Conservation (phyloP, 2,329 filamentous ascomycete species). For the Trichoderma aggressivum region DNA sequence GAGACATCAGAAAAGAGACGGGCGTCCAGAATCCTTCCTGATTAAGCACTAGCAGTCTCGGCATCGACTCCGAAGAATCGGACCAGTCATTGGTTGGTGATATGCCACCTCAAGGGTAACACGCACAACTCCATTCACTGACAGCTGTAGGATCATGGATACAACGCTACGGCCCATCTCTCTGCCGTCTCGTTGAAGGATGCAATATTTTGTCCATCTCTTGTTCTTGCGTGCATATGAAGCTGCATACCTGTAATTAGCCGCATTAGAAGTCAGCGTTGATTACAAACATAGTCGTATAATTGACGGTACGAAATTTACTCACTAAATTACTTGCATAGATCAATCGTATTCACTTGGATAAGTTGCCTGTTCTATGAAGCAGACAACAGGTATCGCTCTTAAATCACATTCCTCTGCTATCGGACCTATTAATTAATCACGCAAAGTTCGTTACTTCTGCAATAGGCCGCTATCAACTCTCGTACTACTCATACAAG, state of each 20-base stretch:
- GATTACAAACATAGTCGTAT: neutral
- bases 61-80: neutral
- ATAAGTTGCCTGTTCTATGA: neutral
- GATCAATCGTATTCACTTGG: neutral
- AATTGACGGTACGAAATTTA: neutral
- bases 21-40: neutral
- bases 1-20: neutral
- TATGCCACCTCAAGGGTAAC: neutral
- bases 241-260: neutral
- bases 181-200: neutral
- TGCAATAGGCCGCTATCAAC: neutral
- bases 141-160: neutral
- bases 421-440: neutral
- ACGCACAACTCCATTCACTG: neutral
- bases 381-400: neutral
- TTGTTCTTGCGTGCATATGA: neutral
- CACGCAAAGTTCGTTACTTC: neutral
- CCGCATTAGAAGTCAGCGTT: neutral
- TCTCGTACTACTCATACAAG: neutral
- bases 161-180: neutral
- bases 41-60: neutral
- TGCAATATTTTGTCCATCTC: neutral
- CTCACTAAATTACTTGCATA: neutral
- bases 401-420: neutral
- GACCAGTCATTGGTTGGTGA: neutral